Conservation (phyloP, 1,139 yeast genomes). For the Debaryomycetaceae sp. region DNA sequence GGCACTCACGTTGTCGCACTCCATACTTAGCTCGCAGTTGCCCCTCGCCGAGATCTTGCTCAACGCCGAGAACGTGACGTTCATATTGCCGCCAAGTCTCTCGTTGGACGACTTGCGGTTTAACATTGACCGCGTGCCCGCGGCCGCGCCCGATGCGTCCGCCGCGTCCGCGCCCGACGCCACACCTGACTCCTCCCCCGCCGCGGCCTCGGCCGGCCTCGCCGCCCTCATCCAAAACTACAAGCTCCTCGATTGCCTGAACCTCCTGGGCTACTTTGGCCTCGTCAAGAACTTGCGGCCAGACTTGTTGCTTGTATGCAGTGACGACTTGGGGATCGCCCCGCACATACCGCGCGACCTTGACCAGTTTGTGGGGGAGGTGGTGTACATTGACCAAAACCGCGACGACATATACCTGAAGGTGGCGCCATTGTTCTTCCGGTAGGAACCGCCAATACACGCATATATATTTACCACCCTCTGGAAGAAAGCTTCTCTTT, state of each 20-base stretch:
- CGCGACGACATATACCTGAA: slow-evolving; percentile 26
- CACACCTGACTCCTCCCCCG: slow-evolving; percentile 10
- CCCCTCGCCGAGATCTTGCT: slow-evolving; percentile 39
- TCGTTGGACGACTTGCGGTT: slow-evolving; percentile 36
- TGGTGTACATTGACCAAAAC: slow-evolving; percentile 33
- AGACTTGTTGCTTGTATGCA: slow-evolving; percentile 38
- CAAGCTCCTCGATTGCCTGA: slow-evolving; percentile 38
- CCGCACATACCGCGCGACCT: slow-evolving; percentile 32
- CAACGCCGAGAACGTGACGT: slow-evolving; percentile 39
- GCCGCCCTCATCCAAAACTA: slow-evolving; percentile 29
- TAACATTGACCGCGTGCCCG: slow-evolving; percentile 13
- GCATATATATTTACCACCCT: slow-evolving; percentile 41
- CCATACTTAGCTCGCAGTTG: slow-evolving; percentile 34
- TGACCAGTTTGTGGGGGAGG: slow-evolving; percentile 35
- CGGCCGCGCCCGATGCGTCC: slow-evolving; percentile 10
- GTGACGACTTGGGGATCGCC: slow-evolving; percentile 41
- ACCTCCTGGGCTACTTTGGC: slow-evolving; percentile 40
- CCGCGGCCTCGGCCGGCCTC: slow-evolving; percentile 12
- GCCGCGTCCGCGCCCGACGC: slow-evolving; percentile 11
- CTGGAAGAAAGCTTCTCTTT: slow-evolving; percentile 48
- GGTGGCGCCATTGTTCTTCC: slow-evolving; percentile 22
- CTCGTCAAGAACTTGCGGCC: slow-evolving; percentile 40
- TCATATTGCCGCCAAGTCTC: slow-evolving; percentile 44
- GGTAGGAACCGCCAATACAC: slow-evolving; percentile 5
- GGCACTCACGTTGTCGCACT: slow-evolving; percentile 42